Base-by-base conservation (phyloP, 306 rosid genomes). In the Quercus agrifolia region DNA sequence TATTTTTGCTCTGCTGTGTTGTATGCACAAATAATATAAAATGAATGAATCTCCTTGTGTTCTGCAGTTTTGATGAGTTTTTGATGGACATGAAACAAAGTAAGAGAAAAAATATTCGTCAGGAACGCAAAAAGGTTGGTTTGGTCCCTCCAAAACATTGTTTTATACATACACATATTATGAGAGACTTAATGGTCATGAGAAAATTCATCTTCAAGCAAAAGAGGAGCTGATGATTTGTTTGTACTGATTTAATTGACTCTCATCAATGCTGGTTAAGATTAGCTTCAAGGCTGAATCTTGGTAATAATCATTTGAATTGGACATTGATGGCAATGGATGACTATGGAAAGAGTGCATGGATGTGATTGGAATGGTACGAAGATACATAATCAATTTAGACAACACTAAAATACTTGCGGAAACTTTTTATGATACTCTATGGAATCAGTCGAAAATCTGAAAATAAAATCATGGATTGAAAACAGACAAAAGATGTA, bases 81-180 rank as follows among this genome's bases (percentile, higher is more conserved):
- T 86, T 94, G 88, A 91, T 92, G 95, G 98, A 94, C 89, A 83
- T 94, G 97, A 94, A 91, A 90, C 97, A 92, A 81, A 92, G 88
- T 80, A 94, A 94, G 82, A 90, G 98, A 84, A 92, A 94, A 92
- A 92, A 89, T 85, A 94, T 94, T 69, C 97, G 98, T 46, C 97
- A 92, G 83, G 98, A 94, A 83, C 91, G 98, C 79, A 92, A 94
- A 82, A 94, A 92, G 97, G 98, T 94, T 72, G 57, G 84, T 79
- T 19, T 71, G 70, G 38, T 38, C 3, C 82, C 71, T 49, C 19
- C 55, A 5, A 54, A 67, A 28, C 14, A 64, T 64, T 64, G 21
- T 64, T 31, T 23, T 63, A 2, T 17, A 2, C 7, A 7, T 2
- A 6, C 1, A 49, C 54, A 49, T 49, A 49, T 12, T 49, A 49